phyloP scores from a whole-genome alignment of 352 stramenopile genomes.

The Globisporangium polare region DNA sequence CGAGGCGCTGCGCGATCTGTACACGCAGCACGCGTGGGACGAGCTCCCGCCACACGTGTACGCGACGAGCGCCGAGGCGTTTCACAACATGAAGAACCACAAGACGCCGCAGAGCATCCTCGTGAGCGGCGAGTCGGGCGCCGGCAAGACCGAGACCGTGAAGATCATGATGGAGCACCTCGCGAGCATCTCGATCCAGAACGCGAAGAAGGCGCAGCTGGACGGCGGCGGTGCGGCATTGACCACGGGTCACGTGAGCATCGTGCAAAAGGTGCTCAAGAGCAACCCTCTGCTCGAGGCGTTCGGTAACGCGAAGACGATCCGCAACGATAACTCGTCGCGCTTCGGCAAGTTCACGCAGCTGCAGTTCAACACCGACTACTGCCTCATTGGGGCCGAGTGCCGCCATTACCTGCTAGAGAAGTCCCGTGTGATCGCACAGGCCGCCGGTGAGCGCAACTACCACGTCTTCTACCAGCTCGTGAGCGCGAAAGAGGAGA shows the following conservation, averaged over 20 bases:
- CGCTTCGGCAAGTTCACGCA: slow-evolving; percentile 95
- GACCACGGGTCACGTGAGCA: slow-evolving; percentile 67
- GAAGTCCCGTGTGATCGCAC: slow-evolving; percentile 93
- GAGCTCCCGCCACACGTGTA: slow-evolving; percentile 88
- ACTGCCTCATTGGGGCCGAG: slow-evolving; percentile 84
- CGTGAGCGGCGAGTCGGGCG: slow-evolving; percentile 83
- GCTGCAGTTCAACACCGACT: slow-evolving; percentile 89
- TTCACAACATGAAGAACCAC: slow-evolving; percentile 76
- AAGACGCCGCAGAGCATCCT: slow-evolving; percentile 79
- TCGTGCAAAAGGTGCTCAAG: slow-evolving; percentile 87
- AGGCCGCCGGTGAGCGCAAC: slow-evolving; percentile 92
- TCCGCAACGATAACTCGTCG: slow-evolving; percentile 94
- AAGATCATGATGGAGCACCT: slow-evolving; percentile 98
- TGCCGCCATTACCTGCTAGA: slow-evolving; percentile 96
- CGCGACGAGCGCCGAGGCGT: slow-evolving; percentile 82
- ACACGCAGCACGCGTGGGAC: slow-evolving; percentile 60
- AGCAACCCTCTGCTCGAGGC: slow-evolving; percentile 88
- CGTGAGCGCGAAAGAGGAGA: slow-evolving; percentile 53
- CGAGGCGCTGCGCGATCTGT: slow-evolving; percentile 64
- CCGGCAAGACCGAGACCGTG: slow-evolving; percentile 93
- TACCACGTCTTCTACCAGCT: slow-evolving; percentile 99
- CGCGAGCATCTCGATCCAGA: slow-evolving; percentile 73
- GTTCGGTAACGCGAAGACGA: slow-evolving; percentile 91
- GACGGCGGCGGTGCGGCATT: slow-evolving; percentile 62
- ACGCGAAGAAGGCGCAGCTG: slow-evolving; percentile 53